A percentile compares a stretch with the other conserved stretches of the same genome.
Conservation (phyloP, 2,329 filamentous ascomycete species). For the Magnaporthales sp. region DNA sequence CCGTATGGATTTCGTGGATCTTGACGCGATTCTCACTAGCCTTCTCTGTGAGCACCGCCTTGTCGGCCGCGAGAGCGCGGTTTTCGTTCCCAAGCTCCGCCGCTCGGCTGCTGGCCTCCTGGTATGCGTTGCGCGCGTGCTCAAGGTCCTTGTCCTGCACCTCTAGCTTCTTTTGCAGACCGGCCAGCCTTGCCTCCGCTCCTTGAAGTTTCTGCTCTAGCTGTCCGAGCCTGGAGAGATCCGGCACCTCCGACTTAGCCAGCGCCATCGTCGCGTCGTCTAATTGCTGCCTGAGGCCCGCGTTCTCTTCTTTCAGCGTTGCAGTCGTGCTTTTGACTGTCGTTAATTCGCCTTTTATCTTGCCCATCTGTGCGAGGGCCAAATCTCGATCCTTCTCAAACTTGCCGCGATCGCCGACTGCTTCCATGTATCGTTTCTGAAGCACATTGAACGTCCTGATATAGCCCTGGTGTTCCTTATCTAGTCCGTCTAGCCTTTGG, state of each 20-base stretch:
- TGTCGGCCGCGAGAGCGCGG: constrained; percentile 30
- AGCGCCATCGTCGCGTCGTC: constrained; percentile 23
- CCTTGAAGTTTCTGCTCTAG: constrained; percentile 31
- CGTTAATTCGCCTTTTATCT: constrained; percentile 26
- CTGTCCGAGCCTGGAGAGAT: constrained; percentile 29
- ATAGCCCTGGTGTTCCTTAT: constrained; percentile 36
- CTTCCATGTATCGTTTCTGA: constrained; percentile 37
- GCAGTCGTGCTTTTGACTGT: constrained; percentile 25
- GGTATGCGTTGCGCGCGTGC: constrained; percentile 51
- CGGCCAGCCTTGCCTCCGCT: constrained; percentile 26
- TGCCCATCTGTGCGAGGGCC: constrained; percentile 19
- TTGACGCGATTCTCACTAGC: constrained; percentile 34
- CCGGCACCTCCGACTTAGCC: constrained; percentile 26
- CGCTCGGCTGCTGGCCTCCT: constrained; percentile 42
- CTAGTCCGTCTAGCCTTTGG: constrained; percentile 31
- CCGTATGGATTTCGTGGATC: constrained; percentile 31
- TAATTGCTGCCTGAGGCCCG: constrained; percentile 26
- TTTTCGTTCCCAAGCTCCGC: constrained; percentile 37
- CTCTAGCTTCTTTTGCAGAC: constrained; percentile 27
- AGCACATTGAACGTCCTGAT: constrained; percentile 33
- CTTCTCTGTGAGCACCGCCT: constrained; percentile 30
- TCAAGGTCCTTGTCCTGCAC: constrained; percentile 38
- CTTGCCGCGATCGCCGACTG: constrained; percentile 39
- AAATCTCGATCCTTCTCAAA: constrained; percentile 36
- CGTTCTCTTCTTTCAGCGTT: constrained; percentile 28